phyloP scores from a whole-genome alignment of 1,284 basidiomycete genomes.

The Golubevia pallescens region DNA sequence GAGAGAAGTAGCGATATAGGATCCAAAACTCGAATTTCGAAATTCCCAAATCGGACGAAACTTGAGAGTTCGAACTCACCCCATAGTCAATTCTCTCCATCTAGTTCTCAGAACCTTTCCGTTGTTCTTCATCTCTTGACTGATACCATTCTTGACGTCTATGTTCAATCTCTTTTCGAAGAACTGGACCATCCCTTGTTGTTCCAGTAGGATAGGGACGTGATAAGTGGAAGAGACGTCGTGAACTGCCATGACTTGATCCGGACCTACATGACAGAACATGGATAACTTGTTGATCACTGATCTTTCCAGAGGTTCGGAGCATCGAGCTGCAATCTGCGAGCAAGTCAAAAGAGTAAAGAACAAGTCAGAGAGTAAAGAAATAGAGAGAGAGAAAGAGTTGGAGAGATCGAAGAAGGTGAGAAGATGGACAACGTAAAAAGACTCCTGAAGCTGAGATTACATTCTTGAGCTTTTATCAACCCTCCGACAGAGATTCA shows the following conservation, averaged over 20 bases:
- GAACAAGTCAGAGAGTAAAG: too few species aligned
- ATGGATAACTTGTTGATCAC: conserved; percentile 97
- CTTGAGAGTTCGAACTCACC: too few species aligned
- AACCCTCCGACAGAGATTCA: too few species aligned
- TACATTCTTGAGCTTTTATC: too few species aligned
- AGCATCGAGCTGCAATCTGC: conserved; percentile 87
- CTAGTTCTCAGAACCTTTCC: conserved; percentile 74
- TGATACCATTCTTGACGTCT: conserved; percentile 70
- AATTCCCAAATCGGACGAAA: too few species aligned
- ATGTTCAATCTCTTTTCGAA: conserved; percentile 83
- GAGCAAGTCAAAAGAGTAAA: too few species aligned
- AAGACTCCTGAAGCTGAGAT: too few species aligned
- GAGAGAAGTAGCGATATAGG: too few species aligned
- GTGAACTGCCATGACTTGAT: conserved; percentile 95
- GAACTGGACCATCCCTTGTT: conserved; percentile 88
- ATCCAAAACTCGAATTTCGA: too few species aligned
- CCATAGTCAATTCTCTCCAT: conserved; percentile 84
- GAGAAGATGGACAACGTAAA: too few species aligned
- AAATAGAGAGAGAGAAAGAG: too few species aligned
- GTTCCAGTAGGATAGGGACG: conserved; percentile 88
- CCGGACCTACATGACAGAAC: conserved; percentile 95
- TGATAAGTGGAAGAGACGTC: conserved; percentile 97
- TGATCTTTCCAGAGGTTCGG: conserved; percentile 74
- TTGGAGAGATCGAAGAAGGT: too few species aligned
- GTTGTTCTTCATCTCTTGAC: conserved; percentile 70